Percentiles rank a stretch among this genome's conserved stretches.
phyloP scores from a whole-genome alignment of 345 rosid species.

The Brassica carinata region DNA sequence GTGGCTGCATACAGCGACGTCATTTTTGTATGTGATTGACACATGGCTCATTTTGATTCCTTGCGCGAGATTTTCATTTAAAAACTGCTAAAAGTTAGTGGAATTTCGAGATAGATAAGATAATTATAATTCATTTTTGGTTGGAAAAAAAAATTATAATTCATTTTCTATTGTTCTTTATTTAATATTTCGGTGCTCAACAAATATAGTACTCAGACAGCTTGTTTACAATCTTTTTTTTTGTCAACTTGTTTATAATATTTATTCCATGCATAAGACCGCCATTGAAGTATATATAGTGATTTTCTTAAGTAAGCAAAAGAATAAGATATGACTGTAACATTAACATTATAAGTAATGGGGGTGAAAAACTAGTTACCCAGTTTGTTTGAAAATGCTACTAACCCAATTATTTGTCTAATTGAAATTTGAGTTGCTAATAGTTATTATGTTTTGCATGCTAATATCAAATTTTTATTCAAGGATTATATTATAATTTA shows the following conservation, averaged over 20 bases:
- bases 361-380: background rate
- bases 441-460: background rate
- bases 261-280: background rate
- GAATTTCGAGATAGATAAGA: slow-evolving; percentile 1
- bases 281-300: background rate
- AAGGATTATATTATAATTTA: background rate
- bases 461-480: background rate
- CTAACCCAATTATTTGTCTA: background rate
- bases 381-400: background rate
- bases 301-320: background rate
- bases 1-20: slow-evolving; percentile 5
- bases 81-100: slow-evolving; percentile 15
- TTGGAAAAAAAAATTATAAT: background rate
- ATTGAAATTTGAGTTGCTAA: background rate
- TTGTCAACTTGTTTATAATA: background rate
- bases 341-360: background rate
- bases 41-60: slow-evolving; percentile 15
- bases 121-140: background rate
- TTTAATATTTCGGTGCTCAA: background rate
- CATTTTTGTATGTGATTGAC: background rate
- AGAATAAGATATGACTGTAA: background rate
- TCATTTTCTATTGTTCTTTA: background rate
- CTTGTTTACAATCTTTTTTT: background rate
- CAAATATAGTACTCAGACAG: background rate
- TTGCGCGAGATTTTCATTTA: background rate